phyloP scores from a whole-genome alignment of 140 eudicot species.

The Cichorium intybus region DNA sequence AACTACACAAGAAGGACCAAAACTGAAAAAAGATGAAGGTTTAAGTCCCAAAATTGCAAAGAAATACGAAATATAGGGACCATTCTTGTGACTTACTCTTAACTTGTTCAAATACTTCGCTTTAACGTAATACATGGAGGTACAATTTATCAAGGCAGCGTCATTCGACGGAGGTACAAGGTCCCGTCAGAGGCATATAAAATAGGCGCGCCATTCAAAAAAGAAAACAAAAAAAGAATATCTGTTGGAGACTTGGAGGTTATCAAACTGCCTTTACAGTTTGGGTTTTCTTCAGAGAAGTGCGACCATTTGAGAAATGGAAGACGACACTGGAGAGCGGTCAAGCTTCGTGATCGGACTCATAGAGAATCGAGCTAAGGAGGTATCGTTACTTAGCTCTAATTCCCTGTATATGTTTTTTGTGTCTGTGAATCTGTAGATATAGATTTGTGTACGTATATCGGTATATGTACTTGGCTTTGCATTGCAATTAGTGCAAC shows the following conservation, averaged over 20 bases:
- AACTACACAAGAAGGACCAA: too few relatives aligned
- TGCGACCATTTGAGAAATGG: conserved; percentile 39
- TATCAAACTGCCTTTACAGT: neutral
- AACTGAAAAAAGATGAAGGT: too few relatives aligned
- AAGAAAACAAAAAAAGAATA: neutral
- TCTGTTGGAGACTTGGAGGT: too few relatives aligned
- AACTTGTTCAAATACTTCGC: too few relatives aligned
- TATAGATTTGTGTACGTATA: neutral
- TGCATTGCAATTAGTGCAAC: conserved; percentile 1
- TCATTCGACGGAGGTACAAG: neutral
- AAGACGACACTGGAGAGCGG: conserved; percentile 82
- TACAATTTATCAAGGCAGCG: neutral
- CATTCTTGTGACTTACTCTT: too few relatives aligned
- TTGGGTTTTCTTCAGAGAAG: neutral
- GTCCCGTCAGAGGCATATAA: neutral
- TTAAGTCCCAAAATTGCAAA: too few relatives aligned
- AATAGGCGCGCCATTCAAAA: neutral
- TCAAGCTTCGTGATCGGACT: conserved; percentile 90
- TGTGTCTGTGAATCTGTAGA: neutral
- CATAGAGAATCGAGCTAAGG: conserved; percentile 95
- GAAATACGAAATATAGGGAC: too few relatives aligned
- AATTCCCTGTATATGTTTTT: conserved; percentile 11
- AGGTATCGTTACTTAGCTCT: conserved; percentile 44
- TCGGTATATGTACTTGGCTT: neutral
- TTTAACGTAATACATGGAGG: neutral